phyloP scores from a whole-genome alignment of 768 basidiomycete genomes.

The Albatrellus ellisii region DNA sequence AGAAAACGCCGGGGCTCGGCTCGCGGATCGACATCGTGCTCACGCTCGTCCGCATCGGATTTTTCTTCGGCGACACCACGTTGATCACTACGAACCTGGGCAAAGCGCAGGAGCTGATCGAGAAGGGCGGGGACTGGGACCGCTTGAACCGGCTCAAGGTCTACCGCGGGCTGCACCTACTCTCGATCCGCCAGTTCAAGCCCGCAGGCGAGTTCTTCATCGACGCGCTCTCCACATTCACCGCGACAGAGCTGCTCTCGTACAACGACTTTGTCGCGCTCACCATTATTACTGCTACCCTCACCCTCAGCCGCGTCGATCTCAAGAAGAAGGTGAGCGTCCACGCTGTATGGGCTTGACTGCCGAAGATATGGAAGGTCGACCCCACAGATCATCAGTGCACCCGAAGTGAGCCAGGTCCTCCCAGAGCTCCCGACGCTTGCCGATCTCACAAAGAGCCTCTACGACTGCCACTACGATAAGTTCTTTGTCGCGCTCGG shows the following conservation, averaged over 20 bases:
- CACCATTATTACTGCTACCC: constrained; percentile 65
- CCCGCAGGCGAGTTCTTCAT: constrained; percentile 74
- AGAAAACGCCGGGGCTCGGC: constrained; percentile 88
- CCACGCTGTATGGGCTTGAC: not conserved
- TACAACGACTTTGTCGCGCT: constrained; percentile 88
- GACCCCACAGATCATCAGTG: constrained; percentile 49
- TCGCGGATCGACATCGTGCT: constrained; percentile 89
- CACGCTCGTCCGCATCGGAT: constrained; percentile 75
- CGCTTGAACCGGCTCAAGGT: constrained; percentile 93
- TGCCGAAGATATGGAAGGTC: not conserved
- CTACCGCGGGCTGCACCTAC: constrained; percentile 74
- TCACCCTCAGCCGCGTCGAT: constrained; percentile 71
- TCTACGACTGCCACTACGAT: constrained; percentile 91
- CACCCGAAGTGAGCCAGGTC: constrained; percentile 81
- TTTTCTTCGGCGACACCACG: constrained; percentile 76
- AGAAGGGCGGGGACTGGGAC: constrained; percentile 98
- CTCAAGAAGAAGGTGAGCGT: constrained; percentile 74
- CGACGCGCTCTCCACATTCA: constrained; percentile 90
- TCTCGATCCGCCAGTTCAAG: constrained; percentile 88
- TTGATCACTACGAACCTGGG: constrained; percentile 60
- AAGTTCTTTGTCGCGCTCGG: constrained; percentile 89
- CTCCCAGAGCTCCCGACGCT: constrained; percentile 75
- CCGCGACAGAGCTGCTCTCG: constrained; percentile 75
- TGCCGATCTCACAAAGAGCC: constrained; percentile 69
- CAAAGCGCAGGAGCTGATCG: constrained; percentile 81